Percentiles rank a stretch among this genome's conserved stretches.
These are phyloP conservation scores for Leishmania turanica DNA, from an alignment of 208 protist genomes.

Conservation along the genomic window DNA sequence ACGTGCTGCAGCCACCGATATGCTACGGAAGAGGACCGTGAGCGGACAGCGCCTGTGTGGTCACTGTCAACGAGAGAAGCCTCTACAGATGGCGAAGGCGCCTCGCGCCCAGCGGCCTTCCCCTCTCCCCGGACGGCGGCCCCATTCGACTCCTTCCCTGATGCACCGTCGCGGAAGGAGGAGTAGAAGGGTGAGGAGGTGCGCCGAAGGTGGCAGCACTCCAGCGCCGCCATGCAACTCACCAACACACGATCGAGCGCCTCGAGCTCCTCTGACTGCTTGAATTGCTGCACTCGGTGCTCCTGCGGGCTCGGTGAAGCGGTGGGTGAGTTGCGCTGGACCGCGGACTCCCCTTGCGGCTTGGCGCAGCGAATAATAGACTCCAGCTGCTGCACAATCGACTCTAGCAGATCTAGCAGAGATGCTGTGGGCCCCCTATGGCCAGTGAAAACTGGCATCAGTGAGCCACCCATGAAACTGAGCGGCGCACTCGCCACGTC, in stretches of 20 bases:
- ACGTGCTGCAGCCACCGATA: background rate
- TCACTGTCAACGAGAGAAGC: background rate
- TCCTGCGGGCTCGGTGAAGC: background rate
- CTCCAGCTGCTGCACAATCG: slow-evolving; percentile 8
- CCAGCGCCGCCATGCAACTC: slow-evolving; percentile 20
- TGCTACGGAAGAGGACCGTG: background rate
- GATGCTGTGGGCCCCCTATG: background rate
- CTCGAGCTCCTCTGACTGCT: slow-evolving; percentile 9
- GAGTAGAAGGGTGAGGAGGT: background rate
- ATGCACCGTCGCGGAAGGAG: background rate
- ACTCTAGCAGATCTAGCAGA: slow-evolving; percentile 2
- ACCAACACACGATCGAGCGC: slow-evolving; percentile 12
- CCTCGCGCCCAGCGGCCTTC: background rate
- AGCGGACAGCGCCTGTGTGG: no score
- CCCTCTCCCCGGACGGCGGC: background rate
- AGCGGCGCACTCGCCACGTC: background rate
- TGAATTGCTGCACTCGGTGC: background rate
- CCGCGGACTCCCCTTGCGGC: background rate
- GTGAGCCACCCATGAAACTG: no score
- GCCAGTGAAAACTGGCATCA: no score
- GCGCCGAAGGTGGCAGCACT: background rate
- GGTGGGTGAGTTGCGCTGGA: background rate
- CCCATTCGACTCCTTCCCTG: no score
- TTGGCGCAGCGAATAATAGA: background rate
- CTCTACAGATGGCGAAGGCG: background rate